These are phyloP conservation scores for Trametes pubescens DNA, from an alignment of 1,284 basidiomycete species.

Conservation along the genomic window DNA sequence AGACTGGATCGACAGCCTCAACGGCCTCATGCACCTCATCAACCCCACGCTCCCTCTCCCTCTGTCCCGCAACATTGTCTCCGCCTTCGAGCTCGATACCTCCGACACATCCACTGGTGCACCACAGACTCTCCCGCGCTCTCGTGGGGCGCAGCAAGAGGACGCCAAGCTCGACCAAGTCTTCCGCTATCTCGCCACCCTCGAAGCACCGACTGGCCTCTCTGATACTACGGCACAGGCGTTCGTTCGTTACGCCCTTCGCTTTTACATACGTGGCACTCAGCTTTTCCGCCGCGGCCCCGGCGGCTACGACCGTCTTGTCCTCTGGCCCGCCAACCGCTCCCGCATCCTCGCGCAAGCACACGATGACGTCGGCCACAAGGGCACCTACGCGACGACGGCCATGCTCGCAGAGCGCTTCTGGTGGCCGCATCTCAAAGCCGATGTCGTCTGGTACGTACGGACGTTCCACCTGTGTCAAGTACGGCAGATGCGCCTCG, in stretches of 20 bases:
- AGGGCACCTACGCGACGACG: slow-evolving; percentile 31
- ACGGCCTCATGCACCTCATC: slow-evolving; percentile 30
- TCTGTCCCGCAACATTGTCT: no score
- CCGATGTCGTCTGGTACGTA: slow-evolving; percentile 45
- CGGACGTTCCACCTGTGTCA: slow-evolving; percentile 50
- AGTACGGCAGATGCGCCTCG: slow-evolving; percentile 35
- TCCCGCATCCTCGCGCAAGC: slow-evolving; percentile 20
- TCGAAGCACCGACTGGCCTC: slow-evolving; percentile 23
- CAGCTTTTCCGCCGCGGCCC: slow-evolving; percentile 27
- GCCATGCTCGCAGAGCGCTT: slow-evolving; percentile 32
- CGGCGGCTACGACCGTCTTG: slow-evolving; percentile 17
- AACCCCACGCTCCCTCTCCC: no score
- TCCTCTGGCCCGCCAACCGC: slow-evolving; percentile 18
- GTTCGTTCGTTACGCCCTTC: background rate
- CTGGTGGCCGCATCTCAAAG: slow-evolving; percentile 41
- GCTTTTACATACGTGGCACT: slow-evolving; percentile 22
- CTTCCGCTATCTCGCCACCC: slow-evolving; percentile 27
- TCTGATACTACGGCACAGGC: background rate
- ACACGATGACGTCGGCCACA: slow-evolving; percentile 42
- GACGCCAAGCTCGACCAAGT: background rate
- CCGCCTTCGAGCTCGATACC: no score
- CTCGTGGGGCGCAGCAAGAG: background rate
- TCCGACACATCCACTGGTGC: no score
- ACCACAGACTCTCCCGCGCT: no score
- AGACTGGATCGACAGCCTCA: slow-evolving; percentile 45